These are phyloP conservation scores for Fusarium clavum DNA, from an alignment of 2,329 filamentous ascomycete species.

Conservation along the genomic window DNA sequence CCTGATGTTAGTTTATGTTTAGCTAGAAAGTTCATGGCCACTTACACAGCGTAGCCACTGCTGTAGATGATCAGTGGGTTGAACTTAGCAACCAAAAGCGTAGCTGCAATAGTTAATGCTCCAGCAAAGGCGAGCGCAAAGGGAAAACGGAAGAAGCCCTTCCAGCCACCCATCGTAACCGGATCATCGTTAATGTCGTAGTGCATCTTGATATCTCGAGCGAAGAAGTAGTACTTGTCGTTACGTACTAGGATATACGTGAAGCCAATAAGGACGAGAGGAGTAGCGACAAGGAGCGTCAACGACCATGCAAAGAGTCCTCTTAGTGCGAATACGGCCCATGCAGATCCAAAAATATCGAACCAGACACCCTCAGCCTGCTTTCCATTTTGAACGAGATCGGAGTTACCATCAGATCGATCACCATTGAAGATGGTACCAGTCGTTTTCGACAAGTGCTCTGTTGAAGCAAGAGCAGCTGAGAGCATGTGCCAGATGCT, in stretches of 20 bases:
- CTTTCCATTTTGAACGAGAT: slow-evolving; percentile 73
- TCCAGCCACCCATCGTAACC: slow-evolving; percentile 77
- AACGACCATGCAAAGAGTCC: slow-evolving; percentile 91
- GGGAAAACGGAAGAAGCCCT: slow-evolving; percentile 87
- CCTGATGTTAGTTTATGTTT: slow-evolving; percentile 29
- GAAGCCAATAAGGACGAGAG: slow-evolving; percentile 76
- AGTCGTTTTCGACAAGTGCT: slow-evolving; percentile 75
- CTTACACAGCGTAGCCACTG: slow-evolving; percentile 81
- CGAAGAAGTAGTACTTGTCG: slow-evolving; percentile 92
- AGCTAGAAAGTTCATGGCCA: not conserved
- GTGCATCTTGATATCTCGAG: slow-evolving; percentile 66
- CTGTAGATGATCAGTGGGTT: slow-evolving; percentile 95
- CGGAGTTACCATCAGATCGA: slow-evolving; percentile 64
- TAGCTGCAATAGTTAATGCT: slow-evolving; percentile 76
- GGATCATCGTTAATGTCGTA: slow-evolving; percentile 69
- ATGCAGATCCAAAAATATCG: slow-evolving; percentile 83
- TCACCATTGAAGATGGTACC: slow-evolving; percentile 73
- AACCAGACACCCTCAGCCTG: slow-evolving; percentile 88
- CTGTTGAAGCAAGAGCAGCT: slow-evolving; percentile 79
- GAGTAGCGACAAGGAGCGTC: slow-evolving; percentile 82
- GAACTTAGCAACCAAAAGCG: slow-evolving; percentile 80
- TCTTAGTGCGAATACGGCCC: slow-evolving; percentile 82
- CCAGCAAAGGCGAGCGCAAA: slow-evolving; percentile 77
- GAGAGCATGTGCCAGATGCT: slow-evolving; percentile 97
- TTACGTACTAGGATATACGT: slow-evolving; percentile 74